A percentile compares a stretch with the other conserved stretches of the same genome.
Evolutionary conservation across 2,329 filamentous ascomycete species (phyloP).

Genomic region (Penicillium paneum): DNA sequence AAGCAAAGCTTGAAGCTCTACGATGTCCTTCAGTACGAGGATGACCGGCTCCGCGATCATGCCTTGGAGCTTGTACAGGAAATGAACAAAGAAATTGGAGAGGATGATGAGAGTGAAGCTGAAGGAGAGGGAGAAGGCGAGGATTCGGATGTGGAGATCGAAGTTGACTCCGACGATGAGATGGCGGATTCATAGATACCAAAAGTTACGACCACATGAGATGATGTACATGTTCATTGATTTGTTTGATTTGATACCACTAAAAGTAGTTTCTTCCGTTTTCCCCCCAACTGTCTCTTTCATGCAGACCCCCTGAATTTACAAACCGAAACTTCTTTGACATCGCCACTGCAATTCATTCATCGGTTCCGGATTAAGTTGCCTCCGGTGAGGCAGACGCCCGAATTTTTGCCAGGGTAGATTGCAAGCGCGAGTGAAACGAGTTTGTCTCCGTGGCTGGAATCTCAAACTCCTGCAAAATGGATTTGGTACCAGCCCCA

Average conservation of each 20-base stretch:
- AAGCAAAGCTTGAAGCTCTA: constrained; percentile 79
- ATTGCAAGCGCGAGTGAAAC: constrained; percentile 21
- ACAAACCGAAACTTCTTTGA: constrained; percentile 11
- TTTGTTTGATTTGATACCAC: constrained; percentile 33
- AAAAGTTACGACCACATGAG: constrained; percentile 19
- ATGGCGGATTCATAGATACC: constrained; percentile 51
- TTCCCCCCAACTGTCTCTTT: background rate
- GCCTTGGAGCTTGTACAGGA: constrained; percentile 45
- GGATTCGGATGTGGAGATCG: constrained; percentile 53
- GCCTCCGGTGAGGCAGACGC: constrained; percentile 27
- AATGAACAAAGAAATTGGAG: constrained; percentile 64
- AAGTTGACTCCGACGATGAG: constrained; percentile 52
- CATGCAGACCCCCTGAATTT: background rate
- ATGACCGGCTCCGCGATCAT: constrained; percentile 46
- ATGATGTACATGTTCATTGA: constrained; percentile 26
- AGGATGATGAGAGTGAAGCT: constrained; percentile 56
- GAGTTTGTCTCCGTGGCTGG: constrained; percentile 31
- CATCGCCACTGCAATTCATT: constrained; percentile 14
- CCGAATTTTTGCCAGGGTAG: constrained; percentile 25
- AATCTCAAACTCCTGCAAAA: constrained; percentile 32
- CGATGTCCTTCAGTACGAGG: constrained; percentile 69
- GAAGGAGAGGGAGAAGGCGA: constrained; percentile 52
- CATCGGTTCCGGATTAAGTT: constrained; percentile 31
- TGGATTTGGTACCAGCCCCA: constrained; percentile 40
- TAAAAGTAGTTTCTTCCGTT: constrained; percentile 15